phyloP scores from a whole-genome alignment of 2,329 filamentous ascomycete species.

The Aureobasidium sp. region DNA sequence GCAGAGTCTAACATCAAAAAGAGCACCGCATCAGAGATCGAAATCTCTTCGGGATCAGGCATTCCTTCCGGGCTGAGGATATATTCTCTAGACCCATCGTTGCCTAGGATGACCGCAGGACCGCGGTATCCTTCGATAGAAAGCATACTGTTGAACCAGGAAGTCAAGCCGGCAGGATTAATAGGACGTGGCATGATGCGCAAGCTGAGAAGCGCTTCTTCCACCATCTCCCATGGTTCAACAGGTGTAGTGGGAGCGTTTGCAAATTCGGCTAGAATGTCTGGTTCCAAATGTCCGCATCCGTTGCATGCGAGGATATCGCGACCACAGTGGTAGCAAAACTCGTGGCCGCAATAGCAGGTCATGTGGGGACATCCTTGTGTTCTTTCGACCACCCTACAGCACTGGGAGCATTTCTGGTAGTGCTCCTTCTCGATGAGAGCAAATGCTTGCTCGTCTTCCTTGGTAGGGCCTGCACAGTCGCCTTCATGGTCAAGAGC shows the following conservation, averaged over 20 bases:
- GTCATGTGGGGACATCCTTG: background rate
- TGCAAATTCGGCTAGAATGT: background rate
- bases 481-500: background rate
- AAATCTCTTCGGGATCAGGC: background rate
- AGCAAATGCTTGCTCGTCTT: background rate
- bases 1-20: background rate
- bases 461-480: background rate
- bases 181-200: background rate
- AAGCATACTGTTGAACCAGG: background rate
- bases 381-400: background rate
- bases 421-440: background rate
- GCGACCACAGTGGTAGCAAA: background rate
- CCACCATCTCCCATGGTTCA: background rate
- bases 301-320: background rate
- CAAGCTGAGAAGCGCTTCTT: background rate
- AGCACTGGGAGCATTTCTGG: background rate
- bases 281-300: background rate
- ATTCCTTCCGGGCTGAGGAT: background rate
- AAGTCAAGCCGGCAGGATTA: background rate
- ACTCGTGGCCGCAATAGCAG: background rate
- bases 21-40: background rate
- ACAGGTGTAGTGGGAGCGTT: background rate
- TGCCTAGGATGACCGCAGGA: background rate
- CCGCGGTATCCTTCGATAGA: background rate
- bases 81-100: background rate